Base-by-base conservation (phyloP, 257 asterid genomes). In the Haberlea rhodopensis region DNA sequence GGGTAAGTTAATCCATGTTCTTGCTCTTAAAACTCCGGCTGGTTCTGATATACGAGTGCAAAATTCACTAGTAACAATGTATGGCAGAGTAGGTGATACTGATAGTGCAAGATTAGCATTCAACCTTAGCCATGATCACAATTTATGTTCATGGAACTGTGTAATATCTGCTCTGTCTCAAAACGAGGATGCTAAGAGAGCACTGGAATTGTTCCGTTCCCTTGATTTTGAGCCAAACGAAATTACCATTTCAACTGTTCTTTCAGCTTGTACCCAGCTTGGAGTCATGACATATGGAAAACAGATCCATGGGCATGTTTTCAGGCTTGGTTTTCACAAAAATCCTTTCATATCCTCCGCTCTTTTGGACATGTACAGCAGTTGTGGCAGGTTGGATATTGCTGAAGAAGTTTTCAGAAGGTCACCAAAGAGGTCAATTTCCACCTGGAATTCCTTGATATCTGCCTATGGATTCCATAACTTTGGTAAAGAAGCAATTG, bases 111-210 rank as follows among this genome's bases (percentile, higher is more conserved):
- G 26, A 37, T 62, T 52, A 65, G 85, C 84, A 15, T 87, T 87
- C 78, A 56, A 76, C 68, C 81, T 55, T 32, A 48, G 81, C 31
- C 54, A 66, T 8, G 69, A 80, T 51, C 87, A 62, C 52, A 87
- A 82, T 59, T 52, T 87, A 62, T 84, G 91, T 69, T 78, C 89
- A 25, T 84, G 95, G 95, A 87, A 87, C 55, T 87, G 89, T 67
- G 65, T 79, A 49, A 78, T 80, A 69, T 79, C 91, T 11, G 87
- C 83, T 51, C 56, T 82, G 48, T 80, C 89, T 18, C 91, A 78
- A 65, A 87, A 84, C n/a, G 84, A 75, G 71, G 85, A 80, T 61
- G 87, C 87, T 45, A 84, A 60, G 59, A 80, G 74, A 60, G 89
- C 91, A 10, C 64, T 84, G 18, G 75, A 75, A 27, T 40, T 84